Percentiles rank a stretch among this genome's conserved stretches.
Conservation (phyloP, 1,139 yeast genomes). For the Protomyces gravidus region DNA sequence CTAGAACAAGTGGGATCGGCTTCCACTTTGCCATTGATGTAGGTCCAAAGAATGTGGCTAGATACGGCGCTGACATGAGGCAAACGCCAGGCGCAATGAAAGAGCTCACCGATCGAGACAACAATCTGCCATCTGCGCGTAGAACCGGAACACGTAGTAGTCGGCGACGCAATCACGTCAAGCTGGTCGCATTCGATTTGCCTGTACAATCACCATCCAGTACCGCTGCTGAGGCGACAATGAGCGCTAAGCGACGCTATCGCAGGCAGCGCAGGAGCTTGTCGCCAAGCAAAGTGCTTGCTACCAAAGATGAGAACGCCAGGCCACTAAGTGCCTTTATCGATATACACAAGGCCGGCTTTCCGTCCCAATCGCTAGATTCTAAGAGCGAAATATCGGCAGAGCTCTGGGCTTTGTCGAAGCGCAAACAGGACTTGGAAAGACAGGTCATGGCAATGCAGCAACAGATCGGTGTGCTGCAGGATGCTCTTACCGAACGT, state of each 20-base stretch:
- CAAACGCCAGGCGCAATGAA: neutral
- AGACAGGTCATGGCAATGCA: neutral
- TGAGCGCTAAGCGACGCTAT: neutral
- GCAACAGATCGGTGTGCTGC: neutral
- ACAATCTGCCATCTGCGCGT: neutral
- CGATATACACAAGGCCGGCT: neutral
- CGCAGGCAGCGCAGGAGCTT: neutral
- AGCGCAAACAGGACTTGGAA: neutral
- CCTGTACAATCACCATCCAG: neutral
- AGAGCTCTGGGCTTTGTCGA: neutral
- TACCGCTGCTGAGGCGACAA: neutral
- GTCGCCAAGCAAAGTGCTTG: conserved; percentile 15
- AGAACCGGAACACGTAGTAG: conserved; percentile 4
- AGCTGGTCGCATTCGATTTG: conserved; percentile 10
- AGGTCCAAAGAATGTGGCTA: too few relatives aligned
- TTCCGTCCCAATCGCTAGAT: neutral
- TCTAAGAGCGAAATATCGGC: neutral
- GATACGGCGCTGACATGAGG: neutral
- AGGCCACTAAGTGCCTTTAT: neutral
- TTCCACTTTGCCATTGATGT: too few relatives aligned
- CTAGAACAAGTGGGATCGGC: too few relatives aligned
- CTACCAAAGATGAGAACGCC: conserved; percentile 10
- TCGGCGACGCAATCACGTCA: neutral
- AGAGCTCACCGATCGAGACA: neutral
- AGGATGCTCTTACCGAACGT: neutral